Percentiles rank a stretch among this genome's conserved stretches.
These are phyloP conservation scores for Nymphaea colorata DNA, from an alignment of 164 flowering plant genomes.

Conservation along the genomic window DNA sequence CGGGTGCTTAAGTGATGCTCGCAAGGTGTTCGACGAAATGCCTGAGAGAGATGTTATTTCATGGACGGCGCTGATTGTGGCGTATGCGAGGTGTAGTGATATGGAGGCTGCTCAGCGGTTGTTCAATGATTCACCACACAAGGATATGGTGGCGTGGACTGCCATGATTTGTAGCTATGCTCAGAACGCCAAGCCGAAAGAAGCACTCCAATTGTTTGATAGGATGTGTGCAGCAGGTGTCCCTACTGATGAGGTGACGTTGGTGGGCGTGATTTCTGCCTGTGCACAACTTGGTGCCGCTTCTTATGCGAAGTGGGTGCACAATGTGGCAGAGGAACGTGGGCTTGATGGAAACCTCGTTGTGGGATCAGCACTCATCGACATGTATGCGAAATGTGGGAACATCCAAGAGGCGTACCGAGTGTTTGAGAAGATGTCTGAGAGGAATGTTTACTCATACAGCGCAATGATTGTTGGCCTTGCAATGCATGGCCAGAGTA, in stretches of 20 bases:
- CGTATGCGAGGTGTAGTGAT: constrained; percentile 15
- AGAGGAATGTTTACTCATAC: constrained; percentile 14
- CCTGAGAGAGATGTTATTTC: constrained; percentile 20
- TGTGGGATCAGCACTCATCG: constrained; percentile 21
- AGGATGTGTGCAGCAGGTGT: constrained; percentile 12
- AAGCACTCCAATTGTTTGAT: constrained; percentile 17
- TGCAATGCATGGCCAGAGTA: constrained; percentile 19
- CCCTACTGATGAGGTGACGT: constrained; percentile 14
- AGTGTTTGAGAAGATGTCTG: constrained; percentile 12
- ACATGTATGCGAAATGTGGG: constrained; percentile 24
- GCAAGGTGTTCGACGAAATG: constrained; percentile 21
- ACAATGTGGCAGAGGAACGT: constrained; percentile 8
- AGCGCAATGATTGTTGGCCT: constrained; percentile 18
- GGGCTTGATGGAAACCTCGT: constrained; percentile 9
- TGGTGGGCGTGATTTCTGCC: constrained; percentile 22
- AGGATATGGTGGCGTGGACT: constrained; percentile 27
- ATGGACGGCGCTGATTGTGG: constrained; percentile 24
- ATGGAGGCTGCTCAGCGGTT: constrained; percentile 15
- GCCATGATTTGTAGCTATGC: constrained; percentile 17
- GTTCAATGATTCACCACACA: constrained; percentile 8
- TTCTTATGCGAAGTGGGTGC: constrained; percentile 10
- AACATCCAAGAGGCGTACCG: constrained; percentile 13
- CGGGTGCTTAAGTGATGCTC: constrained; percentile 11
- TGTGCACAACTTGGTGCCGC: constrained; percentile 21
- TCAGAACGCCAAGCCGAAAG: constrained; percentile 17